Evolutionary conservation across 129 eudicot species (phyloP).

Genomic region (Dittrichia graveolens): DNA sequence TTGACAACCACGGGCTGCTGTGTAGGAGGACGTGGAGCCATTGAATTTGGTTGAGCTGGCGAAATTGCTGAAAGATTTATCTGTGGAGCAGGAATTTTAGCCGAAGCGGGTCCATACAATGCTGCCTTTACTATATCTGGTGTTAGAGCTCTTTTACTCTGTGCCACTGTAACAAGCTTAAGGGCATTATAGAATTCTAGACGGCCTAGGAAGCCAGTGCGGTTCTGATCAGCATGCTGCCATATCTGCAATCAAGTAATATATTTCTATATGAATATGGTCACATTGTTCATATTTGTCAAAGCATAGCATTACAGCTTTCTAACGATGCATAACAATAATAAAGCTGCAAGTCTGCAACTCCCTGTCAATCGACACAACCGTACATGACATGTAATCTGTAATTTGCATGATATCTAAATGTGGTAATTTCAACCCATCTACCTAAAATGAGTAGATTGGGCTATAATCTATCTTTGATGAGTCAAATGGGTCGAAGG

Average conservation of each 20-base stretch:
- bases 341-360: no score
- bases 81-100: constrained; percentile 90
- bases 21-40: constrained; percentile 49
- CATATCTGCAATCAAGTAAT: constrained; percentile 71
- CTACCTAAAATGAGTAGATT: background rate
- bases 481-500: background rate
- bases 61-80: constrained; percentile 63
- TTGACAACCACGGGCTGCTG: constrained; percentile 50
- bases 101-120: constrained; percentile 82
- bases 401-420: background rate
- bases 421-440: background rate
- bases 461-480: background rate
- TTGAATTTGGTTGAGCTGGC: constrained; percentile 58
- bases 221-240: constrained; percentile 89
- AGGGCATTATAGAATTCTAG: constrained; percentile 88
- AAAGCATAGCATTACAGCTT: background rate
- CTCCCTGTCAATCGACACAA: background rate
- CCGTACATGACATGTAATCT: background rate
- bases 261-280: constrained; percentile 4
- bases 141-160: constrained; percentile 87
- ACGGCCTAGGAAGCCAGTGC: constrained; percentile 85
- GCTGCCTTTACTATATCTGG: constrained; percentile 95
- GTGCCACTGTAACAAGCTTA: constrained; percentile 94
- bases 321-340: constrained; percentile 12
- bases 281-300: constrained; percentile 3